Base-by-base conservation (phyloP, 2,329 filamentous ascomycete species). In the Colletotrichum melonis region DNA sequence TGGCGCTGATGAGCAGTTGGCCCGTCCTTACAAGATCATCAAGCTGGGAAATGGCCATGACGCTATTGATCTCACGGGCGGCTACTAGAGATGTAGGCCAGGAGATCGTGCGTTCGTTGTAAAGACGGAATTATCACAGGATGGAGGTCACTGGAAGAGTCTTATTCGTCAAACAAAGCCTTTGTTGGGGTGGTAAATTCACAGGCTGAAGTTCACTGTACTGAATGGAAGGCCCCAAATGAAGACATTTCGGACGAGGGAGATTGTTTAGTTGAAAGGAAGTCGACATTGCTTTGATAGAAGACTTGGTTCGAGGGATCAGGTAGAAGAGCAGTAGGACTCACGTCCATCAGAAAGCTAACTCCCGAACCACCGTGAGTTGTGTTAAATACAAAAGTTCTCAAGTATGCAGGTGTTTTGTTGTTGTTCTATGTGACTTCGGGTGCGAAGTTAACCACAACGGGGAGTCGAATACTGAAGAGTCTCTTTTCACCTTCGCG, bases 1-100 rank as follows among this genome's bases (percentile, higher is more conserved):
- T 3, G 77, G 79, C 5, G 59, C 63, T 5, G 16, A 52, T 5
- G 12, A 52, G 22, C 19, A 35, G 16, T 19, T 63, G 8, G 16
- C 30, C 3, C 63, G 62, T 7, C 70, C 63, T 2, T 73, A 67
- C 24, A 76, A 76, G 30, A 55, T 52, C 7, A 55, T 66, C 42
- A 76, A 38, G 26, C 46, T 69, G 8, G 38, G 60, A 6, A 73
- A 64, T 11, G 70, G 66, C 2, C 64, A 69, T 28, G 54, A 74
- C 22, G 55, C 35, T 8, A 73, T 76, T 19, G 75, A 75, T 54
- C 69, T 76, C 5, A 76, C 75, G 0, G 58, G 66, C 22, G 56
- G 74, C 62, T 54, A 67, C 28, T 71, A 70, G 57, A 55, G 16
- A 56, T 42, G 22, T 54, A 55, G 30, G 30, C 49, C 14, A 30